Evolutionary conservation across 2,329 filamentous ascomycete species (phyloP), one percentile per base, ranked within the genome.

Genomic region (Aureobasidium sp.): DNA sequence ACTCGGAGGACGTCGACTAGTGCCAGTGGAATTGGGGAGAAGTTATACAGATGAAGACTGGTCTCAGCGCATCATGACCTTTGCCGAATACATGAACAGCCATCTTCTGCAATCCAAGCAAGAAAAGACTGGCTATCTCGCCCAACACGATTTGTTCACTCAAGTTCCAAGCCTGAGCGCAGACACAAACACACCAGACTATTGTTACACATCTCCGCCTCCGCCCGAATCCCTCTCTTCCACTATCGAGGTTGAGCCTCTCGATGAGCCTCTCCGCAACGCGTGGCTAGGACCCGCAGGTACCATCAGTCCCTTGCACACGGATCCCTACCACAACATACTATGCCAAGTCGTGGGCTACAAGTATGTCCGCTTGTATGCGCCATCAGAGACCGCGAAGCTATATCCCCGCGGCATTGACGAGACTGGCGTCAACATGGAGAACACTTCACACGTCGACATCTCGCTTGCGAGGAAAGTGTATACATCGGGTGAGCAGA

Each of bases 271-370:
- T 0, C 78, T 89, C 47, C 79, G 95, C 19, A 96, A 97, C 73
- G 91, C 90, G 8, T 99, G 94, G 94, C 88, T 97, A 65, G 94
- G 94, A 0, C 94, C 94, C 0, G 79, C 85, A 0, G 86, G 85
- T 54, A 97, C 94, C 0, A 92, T 96, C 65, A 96, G 91, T 0
- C 94, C 94, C 1, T 79, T 97, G 0, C 94, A 99, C 73, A 95
- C 91, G 1, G 94, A 97, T 70, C 90, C 89, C 1, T 95, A 97
- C 72, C 90, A 97, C 71, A 97, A 97, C 70, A 84, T 97, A 52
- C 82, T 97, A 5, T 87, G 87, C 27, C 94, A 97, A 73, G 89
- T 95, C 0, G 89, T 96, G 0, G 94, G 94, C 0, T 80, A 83
- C 62, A 99, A 99, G 74, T 97, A 97, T 73, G 78, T 97, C n/a